phyloP scores from a whole-genome alignment of 371 early-diverging fungal genomes.

The Rhizopus microsporus region DNA sequence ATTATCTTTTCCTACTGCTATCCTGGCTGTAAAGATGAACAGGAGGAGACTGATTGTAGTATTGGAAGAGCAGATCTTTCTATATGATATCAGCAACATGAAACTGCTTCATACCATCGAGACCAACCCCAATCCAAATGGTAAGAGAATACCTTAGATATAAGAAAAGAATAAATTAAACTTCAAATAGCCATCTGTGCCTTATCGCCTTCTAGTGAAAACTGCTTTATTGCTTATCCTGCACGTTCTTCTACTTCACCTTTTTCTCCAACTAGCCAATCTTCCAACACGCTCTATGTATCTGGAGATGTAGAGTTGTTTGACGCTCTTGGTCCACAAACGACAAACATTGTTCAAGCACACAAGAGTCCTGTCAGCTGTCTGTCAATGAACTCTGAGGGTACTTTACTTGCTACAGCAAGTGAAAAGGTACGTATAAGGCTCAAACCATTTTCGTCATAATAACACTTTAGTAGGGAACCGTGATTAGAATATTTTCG shows the following conservation, averaged over 20 bases:
- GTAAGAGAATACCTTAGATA: constrained; percentile 49
- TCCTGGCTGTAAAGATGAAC: constrained; percentile 94
- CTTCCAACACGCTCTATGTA: constrained; percentile 30
- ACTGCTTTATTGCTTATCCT: constrained; percentile 93
- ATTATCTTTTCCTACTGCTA: constrained; percentile 88
- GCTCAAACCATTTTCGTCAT: too few relatives aligned
- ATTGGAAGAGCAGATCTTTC: constrained; percentile 87
- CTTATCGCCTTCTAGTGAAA: constrained; percentile 91
- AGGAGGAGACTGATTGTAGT: constrained; percentile 89
- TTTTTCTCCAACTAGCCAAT: constrained; percentile 31
- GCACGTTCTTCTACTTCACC: constrained; percentile 62
- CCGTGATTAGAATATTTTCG: constrained; percentile 94
- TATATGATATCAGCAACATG: constrained; percentile 97
- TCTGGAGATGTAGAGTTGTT: constrained; percentile 91
- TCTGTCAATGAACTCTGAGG: constrained; percentile 85
- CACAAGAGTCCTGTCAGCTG: constrained; percentile 91
- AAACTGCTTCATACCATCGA: constrained; percentile 93
- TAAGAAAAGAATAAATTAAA: constrained; percentile 62
- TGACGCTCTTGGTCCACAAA: constrained; percentile 82
- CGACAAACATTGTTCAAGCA: constrained; percentile 89
- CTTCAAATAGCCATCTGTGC: constrained; percentile 76
- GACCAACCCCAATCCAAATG: constrained; percentile 87
- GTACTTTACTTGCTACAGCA: constrained; percentile 91
- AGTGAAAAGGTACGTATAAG: constrained; percentile 78
- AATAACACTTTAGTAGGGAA: constrained; percentile 63